A percentile compares a stretch with the other conserved stretches of the same genome.
phyloP scores from a whole-genome alignment of 306 rosid species.

The Fragaria vesca region DNA sequence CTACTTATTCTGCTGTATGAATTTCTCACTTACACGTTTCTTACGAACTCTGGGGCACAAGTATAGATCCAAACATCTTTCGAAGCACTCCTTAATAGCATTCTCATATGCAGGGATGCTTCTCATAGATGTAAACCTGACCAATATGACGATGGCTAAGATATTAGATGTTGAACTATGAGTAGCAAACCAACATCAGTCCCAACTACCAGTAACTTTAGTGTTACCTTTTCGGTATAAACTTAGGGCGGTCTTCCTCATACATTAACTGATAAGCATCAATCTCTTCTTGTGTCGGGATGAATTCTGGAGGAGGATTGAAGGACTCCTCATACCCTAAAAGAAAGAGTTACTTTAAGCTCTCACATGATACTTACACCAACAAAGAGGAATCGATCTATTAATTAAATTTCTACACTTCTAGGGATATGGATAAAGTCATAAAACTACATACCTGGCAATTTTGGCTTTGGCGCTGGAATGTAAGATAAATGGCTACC shows the following conservation, averaged over 20 bases:
- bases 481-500: slow-evolving; percentile 65
- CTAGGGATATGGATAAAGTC: slow-evolving; percentile 2
- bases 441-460: slow-evolving; percentile 58
- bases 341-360: slow-evolving; percentile 8
- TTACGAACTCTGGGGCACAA: slow-evolving; percentile 88
- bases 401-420: slow-evolving; percentile 12
- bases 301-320: slow-evolving; percentile 90
- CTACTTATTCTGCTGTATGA: slow-evolving; percentile 8
- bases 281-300: slow-evolving; percentile 92
- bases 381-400: slow-evolving; percentile 2
- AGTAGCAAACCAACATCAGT: neutral
- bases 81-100: slow-evolving; percentile 71
- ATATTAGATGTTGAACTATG: slow-evolving; percentile 12
- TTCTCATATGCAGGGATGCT: slow-evolving; percentile 87
- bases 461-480: slow-evolving; percentile 86
- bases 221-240: slow-evolving; percentile 73
- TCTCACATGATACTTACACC: slow-evolving; percentile 9
- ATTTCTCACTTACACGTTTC: slow-evolving; percentile 70
- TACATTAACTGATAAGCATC: slow-evolving; percentile 76
- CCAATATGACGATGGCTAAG: slow-evolving; percentile 19
- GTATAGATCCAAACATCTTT: slow-evolving; percentile 86
- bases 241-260: slow-evolving; percentile 92
- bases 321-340: slow-evolving; percentile 92
- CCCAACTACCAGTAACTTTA: neutral
- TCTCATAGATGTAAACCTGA: slow-evolving; percentile 77